Conservation (phyloP, 495 filamentous ascomycete genomes). For the Cudoniella acicularis region DNA sequence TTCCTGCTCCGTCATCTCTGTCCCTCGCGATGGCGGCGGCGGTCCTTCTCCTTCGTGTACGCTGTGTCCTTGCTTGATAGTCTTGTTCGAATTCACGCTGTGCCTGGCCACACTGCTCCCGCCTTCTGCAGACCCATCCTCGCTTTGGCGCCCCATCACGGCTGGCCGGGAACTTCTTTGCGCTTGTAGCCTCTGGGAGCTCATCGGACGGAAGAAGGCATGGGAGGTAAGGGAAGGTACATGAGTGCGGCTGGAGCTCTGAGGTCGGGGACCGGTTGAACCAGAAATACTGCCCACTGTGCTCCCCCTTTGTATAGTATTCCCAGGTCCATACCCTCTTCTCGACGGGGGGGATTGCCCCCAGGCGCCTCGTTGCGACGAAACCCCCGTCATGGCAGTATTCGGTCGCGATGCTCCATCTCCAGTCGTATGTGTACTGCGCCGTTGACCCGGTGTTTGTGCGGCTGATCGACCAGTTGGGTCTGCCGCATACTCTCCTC, state of each 20-base stretch:
- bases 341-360: slow-evolving; percentile 45
- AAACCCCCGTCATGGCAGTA: slow-evolving; percentile 41
- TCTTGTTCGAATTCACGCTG: slow-evolving; percentile 24
- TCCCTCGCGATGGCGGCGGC: slow-evolving; percentile 68
- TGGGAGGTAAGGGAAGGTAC: slow-evolving; percentile 84
- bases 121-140: slow-evolving; percentile 13
- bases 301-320: slow-evolving; percentile 16
- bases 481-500: slow-evolving; percentile 34
- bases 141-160: slow-evolving; percentile 32
- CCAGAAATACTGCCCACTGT: slow-evolving; percentile 33
- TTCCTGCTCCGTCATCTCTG: slow-evolving; percentile 69
- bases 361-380: slow-evolving; percentile 45
- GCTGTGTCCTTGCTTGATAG: slow-evolving; percentile 1
- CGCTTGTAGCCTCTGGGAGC: slow-evolving; percentile 88
- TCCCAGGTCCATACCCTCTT: slow-evolving; percentile 20
- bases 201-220: slow-evolving; percentile 95
- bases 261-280: slow-evolving; percentile 47
- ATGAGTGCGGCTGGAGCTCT: slow-evolving; percentile 74
- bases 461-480: slow-evolving; percentile 23
- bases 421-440: slow-evolving; percentile 25
- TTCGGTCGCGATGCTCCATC: slow-evolving; percentile 32
- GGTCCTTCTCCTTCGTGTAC: slow-evolving; percentile 48
- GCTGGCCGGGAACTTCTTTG: slow-evolving; percentile 57
- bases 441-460: slow-evolving; percentile 24
- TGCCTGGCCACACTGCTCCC: slow-evolving; percentile 15